Base-by-base conservation (phyloP, 495 filamentous ascomycete species). In the Penicillium odoratum region DNA sequence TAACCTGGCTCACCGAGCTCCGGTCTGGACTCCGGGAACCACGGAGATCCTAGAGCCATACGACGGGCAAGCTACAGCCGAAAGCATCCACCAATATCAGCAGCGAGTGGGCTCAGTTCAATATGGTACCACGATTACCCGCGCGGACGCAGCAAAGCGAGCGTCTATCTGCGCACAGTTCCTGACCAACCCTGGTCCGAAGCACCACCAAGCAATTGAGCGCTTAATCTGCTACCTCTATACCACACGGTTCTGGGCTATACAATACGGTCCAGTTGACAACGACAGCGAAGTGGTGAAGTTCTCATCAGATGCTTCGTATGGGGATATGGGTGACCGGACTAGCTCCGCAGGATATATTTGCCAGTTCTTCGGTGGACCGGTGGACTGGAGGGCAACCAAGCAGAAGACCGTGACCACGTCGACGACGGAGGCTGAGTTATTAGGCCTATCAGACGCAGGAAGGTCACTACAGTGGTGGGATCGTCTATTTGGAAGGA, bases 91-190 rank as follows among this genome's bases (percentile, higher is more conserved):
- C 15, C 9, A 38, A 13, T 69, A 70, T 47, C 61, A 68, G 38
- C 53, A 63, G 34, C 61, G 64, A 38, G 57, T 73, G n/a, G 62
- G 69, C 33, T 73, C 59, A 15, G n/a, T 55, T 13, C 42, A 55
- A 28, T 73, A 66, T 58, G 45, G 62, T 15, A 55, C 66, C 7
- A 58, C 57, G 0, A 66, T 55, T n/a, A 70, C 69, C 3, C 16
- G 60, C 10, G 44, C 60, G 29, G 67, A 71, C 49, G 49, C 60
- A 10, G 56, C 66, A 3, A 55, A 53, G 25, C 48, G 54, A 2
- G 49, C 48, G 0, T 36, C 47, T 1, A 53, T 53, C 9, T 31
- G 70, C n/a, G 50, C 67, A 15, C 11, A 62, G 46, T 66, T 57
- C 53, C 51, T 66, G 1, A 50, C 38, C 6, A 72, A 72, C 55